phyloP scores from a whole-genome alignment of 805 yeast species.

The Teunomyces cretensis region DNA sequence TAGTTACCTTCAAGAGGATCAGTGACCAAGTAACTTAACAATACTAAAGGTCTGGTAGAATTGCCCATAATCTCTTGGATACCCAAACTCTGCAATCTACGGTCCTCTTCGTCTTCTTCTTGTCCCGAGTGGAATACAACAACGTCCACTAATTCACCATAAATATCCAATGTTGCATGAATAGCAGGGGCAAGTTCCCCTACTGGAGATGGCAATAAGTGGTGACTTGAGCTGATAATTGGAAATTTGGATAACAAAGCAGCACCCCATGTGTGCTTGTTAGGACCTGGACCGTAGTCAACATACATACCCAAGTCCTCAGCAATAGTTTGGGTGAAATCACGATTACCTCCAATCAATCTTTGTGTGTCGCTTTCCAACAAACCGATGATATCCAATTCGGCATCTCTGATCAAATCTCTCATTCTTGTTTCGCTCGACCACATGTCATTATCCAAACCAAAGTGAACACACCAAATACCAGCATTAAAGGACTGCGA shows the following conservation, averaged over 20 bases:
- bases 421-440: slow-evolving; percentile 89
- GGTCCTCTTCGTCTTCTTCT: slow-evolving; percentile 94
- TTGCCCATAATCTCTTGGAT: slow-evolving; percentile 79
- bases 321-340: slow-evolving; percentile 85
- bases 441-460: slow-evolving; percentile 98
- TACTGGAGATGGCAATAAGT: slow-evolving; percentile 91
- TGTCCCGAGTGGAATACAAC: slow-evolving; percentile 98
- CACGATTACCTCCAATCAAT: slow-evolving; percentile 92
- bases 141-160: slow-evolving; percentile 83
- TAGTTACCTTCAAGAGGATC: slow-evolving; percentile 87
- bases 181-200: slow-evolving; percentile 99
- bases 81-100: slow-evolving; percentile 79
- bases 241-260: slow-evolving; percentile 93
- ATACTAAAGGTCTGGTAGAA: slow-evolving; percentile 76
- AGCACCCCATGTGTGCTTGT: slow-evolving; percentile 98
- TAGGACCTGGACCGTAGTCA: slow-evolving; percentile 97
- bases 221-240: slow-evolving; percentile 84
- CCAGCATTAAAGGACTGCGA: slow-evolving; percentile 85
- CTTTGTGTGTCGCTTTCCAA: slow-evolving; percentile 93
- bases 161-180: slow-evolving; percentile 90
- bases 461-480: slow-evolving; percentile 98
- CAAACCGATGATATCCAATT: slow-evolving; percentile 86
- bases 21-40: slow-evolving; percentile 89
- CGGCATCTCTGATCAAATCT: slow-evolving; percentile 77
- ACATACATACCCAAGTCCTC: slow-evolving; percentile 93